Evolutionary conservation across 352 stramenopile genomes (phyloP).

Genomic region (Aphanomyces astaci): DNA sequence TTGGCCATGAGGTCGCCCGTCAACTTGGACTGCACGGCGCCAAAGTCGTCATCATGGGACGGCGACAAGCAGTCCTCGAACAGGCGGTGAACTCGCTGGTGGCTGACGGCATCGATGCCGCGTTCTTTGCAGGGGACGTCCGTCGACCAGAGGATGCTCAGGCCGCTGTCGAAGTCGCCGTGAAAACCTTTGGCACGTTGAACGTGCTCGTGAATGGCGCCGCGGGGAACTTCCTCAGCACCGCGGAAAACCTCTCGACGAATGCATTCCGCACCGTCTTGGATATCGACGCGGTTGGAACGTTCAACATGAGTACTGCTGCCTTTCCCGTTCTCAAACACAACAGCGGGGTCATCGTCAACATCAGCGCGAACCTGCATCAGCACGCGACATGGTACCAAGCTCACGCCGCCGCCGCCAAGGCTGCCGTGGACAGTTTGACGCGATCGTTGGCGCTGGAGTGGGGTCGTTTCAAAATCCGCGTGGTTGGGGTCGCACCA

Average conservation of each 20-base stretch:
- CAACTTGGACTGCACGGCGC: conserved; percentile 88
- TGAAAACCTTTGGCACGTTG: conserved; percentile 76
- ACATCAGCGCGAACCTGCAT: conserved; percentile 93
- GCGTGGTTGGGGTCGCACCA: conserved; percentile 92
- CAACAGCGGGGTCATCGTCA: conserved; percentile 83
- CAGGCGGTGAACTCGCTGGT: conserved; percentile 62
- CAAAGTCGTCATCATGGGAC: conserved; percentile 89
- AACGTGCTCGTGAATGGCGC: conserved; percentile 92
- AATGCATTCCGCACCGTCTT: conserved; percentile 95
- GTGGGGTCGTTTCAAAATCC: conserved; percentile 91
- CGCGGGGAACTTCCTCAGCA: conserved; percentile 90
- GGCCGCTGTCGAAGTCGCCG: conserved; percentile 61
- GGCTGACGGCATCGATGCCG: conserved; percentile 47
- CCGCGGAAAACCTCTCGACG: conserved; percentile 79
- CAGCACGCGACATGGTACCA: conserved; percentile 91
- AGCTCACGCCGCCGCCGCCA: conserved; percentile 91
- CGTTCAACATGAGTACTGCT: conserved; percentile 93
- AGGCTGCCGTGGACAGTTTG: conserved; percentile 92
- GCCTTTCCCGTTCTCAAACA: conserved; percentile 77
- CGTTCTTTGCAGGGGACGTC: conserved; percentile 72
- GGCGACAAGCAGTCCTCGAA: conserved; percentile 84
- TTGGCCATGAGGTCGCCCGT: conserved; percentile 91
- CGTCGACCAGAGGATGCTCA: conserved; percentile 71
- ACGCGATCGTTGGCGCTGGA: conserved; percentile 93
- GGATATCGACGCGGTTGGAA: conserved; percentile 93